A percentile compares a stretch with the other conserved stretches of the same genome.
These are phyloP conservation scores for Tylopilus rubrobrunneus DNA, from an alignment of 768 basidiomycete genomes.

Conservation along the genomic window DNA sequence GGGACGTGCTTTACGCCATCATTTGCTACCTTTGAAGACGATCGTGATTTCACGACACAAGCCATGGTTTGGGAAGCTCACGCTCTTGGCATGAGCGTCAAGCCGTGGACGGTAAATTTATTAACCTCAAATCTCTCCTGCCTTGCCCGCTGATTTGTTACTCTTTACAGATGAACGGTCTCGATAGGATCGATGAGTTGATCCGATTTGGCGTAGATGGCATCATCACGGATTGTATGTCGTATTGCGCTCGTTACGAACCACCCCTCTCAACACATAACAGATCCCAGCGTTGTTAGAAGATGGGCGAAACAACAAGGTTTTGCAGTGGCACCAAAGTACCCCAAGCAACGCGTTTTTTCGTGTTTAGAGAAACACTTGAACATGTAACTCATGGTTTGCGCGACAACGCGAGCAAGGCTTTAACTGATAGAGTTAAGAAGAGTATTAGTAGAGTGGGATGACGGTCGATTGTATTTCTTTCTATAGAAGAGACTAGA, in stretches of 20 bases:
- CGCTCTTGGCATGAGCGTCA: constrained; percentile 54
- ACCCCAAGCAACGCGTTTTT: constrained; percentile 56
- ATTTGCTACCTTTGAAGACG: constrained; percentile 40
- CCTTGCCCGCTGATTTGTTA: background rate
- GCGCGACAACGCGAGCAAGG: too few relatives aligned
- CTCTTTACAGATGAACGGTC: constrained; percentile 49
- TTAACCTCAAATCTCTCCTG: background rate
- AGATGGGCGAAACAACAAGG: constrained; percentile 53
- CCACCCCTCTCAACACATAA: background rate
- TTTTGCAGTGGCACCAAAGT: constrained; percentile 50
- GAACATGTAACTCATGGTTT: background rate
- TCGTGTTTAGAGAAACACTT: constrained; percentile 54
- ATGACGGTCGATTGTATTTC: background rate
- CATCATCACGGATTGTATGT: constrained; percentile 68
- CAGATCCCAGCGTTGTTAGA: constrained; percentile 56
- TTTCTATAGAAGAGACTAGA: background rate
- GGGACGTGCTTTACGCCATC: constrained; percentile 40
- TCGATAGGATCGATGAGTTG: constrained; percentile 60
- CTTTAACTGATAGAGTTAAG: too few relatives aligned
- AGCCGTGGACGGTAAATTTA: constrained; percentile 68
- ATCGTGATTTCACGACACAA: constrained; percentile 58
- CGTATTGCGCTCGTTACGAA: background rate
- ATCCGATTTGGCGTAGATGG: constrained; percentile 64
- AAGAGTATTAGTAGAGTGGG: background rate
- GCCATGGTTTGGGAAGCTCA: constrained; percentile 70